These are phyloP conservation scores for Globisporangium cylindrosporum DNA, from an alignment of 352 stramenopile genomes.

Conservation along the genomic window DNA sequence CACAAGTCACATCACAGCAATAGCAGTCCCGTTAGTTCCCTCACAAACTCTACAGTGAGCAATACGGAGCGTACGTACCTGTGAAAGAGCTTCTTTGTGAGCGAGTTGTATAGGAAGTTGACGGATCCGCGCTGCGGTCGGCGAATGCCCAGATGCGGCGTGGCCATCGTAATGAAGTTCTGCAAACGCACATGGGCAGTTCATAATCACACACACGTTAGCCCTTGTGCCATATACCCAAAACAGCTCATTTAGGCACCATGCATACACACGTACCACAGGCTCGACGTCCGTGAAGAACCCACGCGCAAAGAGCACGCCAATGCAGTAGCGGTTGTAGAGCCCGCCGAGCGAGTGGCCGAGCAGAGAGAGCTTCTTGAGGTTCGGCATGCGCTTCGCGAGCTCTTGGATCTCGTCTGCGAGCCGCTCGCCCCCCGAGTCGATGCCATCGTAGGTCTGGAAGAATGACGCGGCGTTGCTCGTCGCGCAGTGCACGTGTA, in stretches of 20 bases:
- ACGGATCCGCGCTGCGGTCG: conserved; percentile 49
- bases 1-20: conserved; percentile 1
- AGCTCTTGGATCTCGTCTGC: conserved; percentile 62
- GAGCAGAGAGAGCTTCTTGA: conserved; percentile 70
- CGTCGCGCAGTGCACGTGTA: conserved; percentile 44
- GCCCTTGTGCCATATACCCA: background rate
- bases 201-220: background rate
- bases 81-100: conserved; percentile 70
- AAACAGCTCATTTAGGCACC: background rate
- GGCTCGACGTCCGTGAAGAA: conserved; percentile 73
- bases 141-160: conserved; percentile 74
- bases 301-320: conserved; percentile 52
- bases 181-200: conserved; percentile 16
- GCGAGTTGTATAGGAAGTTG: conserved; percentile 65
- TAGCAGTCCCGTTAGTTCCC: background rate
- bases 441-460: conserved; percentile 78
- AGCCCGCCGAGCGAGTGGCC: conserved; percentile 79
- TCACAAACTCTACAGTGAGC: background rate
- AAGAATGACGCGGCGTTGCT: conserved; percentile 62
- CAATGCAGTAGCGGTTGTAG: conserved; percentile 78
- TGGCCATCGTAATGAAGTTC: conserved; percentile 82
- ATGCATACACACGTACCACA: conserved; percentile 40
- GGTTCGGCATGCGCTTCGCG: conserved; percentile 48
- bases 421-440: conserved; percentile 60
- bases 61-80: conserved; percentile 32